Evolutionary conservation across 371 early-diverging fungal genomes (phyloP).

Genomic region (Apophysomyces variabilis): DNA sequence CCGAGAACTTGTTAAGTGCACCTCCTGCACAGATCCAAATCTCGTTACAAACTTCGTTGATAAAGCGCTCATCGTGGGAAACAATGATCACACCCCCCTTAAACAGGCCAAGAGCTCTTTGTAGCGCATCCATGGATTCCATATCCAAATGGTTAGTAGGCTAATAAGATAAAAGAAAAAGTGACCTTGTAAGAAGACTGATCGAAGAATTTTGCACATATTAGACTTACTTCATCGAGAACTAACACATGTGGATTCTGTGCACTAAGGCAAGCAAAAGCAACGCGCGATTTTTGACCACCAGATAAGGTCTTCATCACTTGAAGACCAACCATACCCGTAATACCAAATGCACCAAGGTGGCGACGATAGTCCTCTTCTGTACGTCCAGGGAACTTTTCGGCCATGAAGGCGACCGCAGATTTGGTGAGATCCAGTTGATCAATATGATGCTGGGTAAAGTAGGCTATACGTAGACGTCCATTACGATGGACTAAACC

Average conservation of each 20-base stretch:
- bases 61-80: constrained; percentile 93
- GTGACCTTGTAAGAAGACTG: neutral
- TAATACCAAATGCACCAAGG: constrained; percentile 94
- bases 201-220: neutral
- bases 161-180: constrained; percentile 25
- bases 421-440: constrained; percentile 86
- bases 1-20: constrained; percentile 62
- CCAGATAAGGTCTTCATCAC: constrained; percentile 95
- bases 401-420: constrained; percentile 88
- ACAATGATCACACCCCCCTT: constrained; percentile 93
- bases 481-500: constrained; percentile 92
- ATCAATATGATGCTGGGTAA: constrained; percentile 98
- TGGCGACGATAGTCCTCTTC: constrained; percentile 97
- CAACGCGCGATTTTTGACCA: constrained; percentile 97
- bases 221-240: constrained; percentile 84
- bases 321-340: constrained; percentile 95
- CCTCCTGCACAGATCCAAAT: constrained; percentile 87
- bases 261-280: constrained; percentile 94
- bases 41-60: constrained; percentile 86
- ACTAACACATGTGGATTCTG: constrained; percentile 95
- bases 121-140: constrained; percentile 92
- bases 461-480: constrained; percentile 93
- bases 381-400: constrained; percentile 85
- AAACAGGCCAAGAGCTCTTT: constrained; percentile 77
- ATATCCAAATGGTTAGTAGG: constrained; percentile 92